These are phyloP conservation scores for Apiotrichum gracile DNA, from an alignment of 1,284 basidiomycete species.

Conservation along the genomic window DNA sequence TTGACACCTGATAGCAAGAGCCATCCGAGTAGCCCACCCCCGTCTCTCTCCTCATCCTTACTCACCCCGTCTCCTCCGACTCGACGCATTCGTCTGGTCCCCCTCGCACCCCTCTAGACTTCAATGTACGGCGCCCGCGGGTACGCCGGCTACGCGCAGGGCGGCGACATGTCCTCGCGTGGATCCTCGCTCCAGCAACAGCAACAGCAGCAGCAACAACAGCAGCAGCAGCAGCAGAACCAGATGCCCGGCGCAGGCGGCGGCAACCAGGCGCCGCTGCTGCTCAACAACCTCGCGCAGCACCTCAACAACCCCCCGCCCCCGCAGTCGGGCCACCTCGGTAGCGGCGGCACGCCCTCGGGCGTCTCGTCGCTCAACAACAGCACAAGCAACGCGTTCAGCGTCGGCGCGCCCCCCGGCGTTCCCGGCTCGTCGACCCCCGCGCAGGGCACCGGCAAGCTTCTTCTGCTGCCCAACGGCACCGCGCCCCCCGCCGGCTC, in stretches of 20 bases:
- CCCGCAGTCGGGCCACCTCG: constrained; percentile 16
- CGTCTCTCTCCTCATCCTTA: background rate
- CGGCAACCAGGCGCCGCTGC: constrained; percentile 25
- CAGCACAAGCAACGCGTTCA: background rate
- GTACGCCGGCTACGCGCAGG: constrained; percentile 12
- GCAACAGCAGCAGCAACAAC: constrained; percentile 8
- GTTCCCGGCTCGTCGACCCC: constrained; percentile 5
- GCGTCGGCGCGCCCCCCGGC: constrained; percentile 1
- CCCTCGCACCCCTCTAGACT: background rate
- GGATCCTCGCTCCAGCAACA: constrained; percentile 12
- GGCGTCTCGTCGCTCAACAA: constrained; percentile 2
- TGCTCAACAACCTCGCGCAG: constrained; percentile 44
- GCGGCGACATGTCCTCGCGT: constrained; percentile 13
- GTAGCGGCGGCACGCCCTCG: constrained; percentile 3
- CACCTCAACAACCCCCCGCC: constrained; percentile 48
- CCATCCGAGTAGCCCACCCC: background rate
- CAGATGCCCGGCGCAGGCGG: constrained; percentile 10
- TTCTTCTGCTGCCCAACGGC: constrained; percentile 44
- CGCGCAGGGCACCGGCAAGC: constrained; percentile 33
- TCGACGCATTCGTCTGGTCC: background rate
- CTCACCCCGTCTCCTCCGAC: background rate
- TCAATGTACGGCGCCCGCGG: constrained; percentile 15
- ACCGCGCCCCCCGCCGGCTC: constrained; percentile 38
- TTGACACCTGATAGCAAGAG: too few species aligned
- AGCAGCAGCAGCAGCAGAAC: constrained; percentile 7